Base-by-base conservation (phyloP, 441 rosid genomes). In the Pelargonium fulgidum region DNA sequence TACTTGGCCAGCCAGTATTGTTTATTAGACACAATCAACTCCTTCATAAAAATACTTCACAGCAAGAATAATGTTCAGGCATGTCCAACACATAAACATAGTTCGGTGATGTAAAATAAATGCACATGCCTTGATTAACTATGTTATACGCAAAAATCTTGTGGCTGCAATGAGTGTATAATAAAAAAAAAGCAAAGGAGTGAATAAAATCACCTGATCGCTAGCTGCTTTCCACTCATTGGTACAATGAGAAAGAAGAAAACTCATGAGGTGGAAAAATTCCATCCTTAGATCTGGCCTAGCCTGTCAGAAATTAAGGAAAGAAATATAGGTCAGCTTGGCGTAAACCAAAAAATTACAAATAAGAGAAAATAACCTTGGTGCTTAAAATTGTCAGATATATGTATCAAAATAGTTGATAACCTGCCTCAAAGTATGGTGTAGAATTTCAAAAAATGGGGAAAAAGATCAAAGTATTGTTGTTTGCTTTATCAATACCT, bases 251-350 rank as follows among this genome's bases (percentile, higher is more conserved):
- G 96, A 87, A 62, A 87, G 91, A 70, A 87, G 87, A 76, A 89
- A 89, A 76, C 91, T 84, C 87, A 81, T 86, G 76, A 89, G 74
- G 76, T 87, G 96, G 74, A 89, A 89, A 75, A 87, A 79, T 79
- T 89, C 96, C 96, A 85, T 86, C 76, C 81, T 89, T 78, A 86
- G 79, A 74, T 87, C 96, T 7, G 86, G 85, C 87, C 85, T 85
- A 45, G 91, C 92, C 92, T 89, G 85, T 44, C 41, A 74, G 67
- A 41, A 68, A 70, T 71, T 70, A 42, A 67, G 11, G 61, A 20
- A 58, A 70, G 24, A 61, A 64, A 65, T 54, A 1, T 0, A 8
- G 50, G 70, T 44, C 54, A 62, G 67, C 56, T 26, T 39, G 70
- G 33, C 9, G 20, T 13, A 29, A 33, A 5, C 11, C 14, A 56